phyloP scores from a whole-genome alignment of 768 basidiomycete genomes.

The Kwoniella europaea region DNA sequence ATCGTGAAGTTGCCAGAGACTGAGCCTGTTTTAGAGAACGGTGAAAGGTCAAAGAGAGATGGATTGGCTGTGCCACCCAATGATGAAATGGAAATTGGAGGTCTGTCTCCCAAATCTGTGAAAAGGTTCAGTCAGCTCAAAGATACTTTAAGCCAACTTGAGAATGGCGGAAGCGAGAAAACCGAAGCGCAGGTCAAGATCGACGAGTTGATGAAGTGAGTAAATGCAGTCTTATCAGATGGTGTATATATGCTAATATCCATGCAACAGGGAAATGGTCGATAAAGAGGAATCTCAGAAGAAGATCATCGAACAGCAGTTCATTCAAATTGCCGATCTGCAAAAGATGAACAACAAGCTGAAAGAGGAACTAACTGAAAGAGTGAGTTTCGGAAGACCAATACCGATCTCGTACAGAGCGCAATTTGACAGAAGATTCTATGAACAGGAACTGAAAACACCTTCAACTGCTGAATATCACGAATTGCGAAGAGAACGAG shows the following conservation, averaged over 20 bases:
- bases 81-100: conserved; percentile 7
- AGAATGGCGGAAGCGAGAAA: conserved; percentile 18
- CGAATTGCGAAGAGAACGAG: conserved; percentile 62
- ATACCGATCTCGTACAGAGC: background rate
- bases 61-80: conserved; percentile 13
- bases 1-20: background rate
- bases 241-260: conserved; percentile 16
- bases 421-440: conserved; percentile 8
- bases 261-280: conserved; percentile 80
- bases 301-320: conserved; percentile 75
- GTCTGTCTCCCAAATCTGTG: conserved; percentile 27
- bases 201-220: conserved; percentile 91
- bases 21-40: background rate
- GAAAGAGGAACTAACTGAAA: conserved; percentile 68
- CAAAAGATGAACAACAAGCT: conserved; percentile 82
- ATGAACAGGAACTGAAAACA: background rate
- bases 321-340: conserved; percentile 65
- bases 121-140: conserved; percentile 23
- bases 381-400: conserved; percentile 25
- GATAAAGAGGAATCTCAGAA: conserved; percentile 91
- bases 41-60: background rate
- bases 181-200: conserved; percentile 74
- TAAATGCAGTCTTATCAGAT: conserved; percentile 16
- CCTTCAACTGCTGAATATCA: conserved; percentile 61
- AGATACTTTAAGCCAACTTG: conserved; percentile 19